Evolutionary conservation across 2,329 filamentous ascomycete species (phyloP), one percentile per base, ranked within the genome.

Genomic region (Dryadomyces quercivorus): DNA sequence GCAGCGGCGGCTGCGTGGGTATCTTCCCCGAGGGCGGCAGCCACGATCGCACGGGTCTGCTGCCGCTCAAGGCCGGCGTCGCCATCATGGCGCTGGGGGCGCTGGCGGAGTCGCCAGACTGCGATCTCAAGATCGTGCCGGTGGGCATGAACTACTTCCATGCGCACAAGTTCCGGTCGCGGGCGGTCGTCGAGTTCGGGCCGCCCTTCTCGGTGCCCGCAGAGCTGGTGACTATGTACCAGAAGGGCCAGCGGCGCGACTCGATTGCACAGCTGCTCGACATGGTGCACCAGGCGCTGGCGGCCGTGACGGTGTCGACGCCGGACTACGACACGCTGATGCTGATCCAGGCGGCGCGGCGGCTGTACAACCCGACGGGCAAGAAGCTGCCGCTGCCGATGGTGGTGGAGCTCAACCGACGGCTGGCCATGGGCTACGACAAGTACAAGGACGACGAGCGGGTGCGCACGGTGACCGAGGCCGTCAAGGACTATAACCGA

Each of bases 61-160:
- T 97, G 45, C 92, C 93, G 21, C 75, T 97, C 59, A 97, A 97
- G 77, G 92, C 93, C 63, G 92, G 92, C 67, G 89, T 98, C 57
- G 93, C 93, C 56, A 93, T 98, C 65, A 98, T 98, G 92, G 93
- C 92, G 13, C 78, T 98, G 40, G 92, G 92, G 43, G 86, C 93
- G 1, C 75, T 97, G 52, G 89, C 88, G 5, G 84, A 89, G 55
- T 82, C 91, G 58, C 91, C 91, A 2, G 78, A 92, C 59, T 95
- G 88, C 65, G 89, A 88, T 34, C 75, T 98, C 58, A 94, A 91
- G 69, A 96, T 98, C 62, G 88, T 98, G 22, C 93, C 93, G 3
- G 91, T 93, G 52, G 92, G 92, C 63, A 96, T 98, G 92, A 98
- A 98, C 70, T 98, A 98, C 70, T 98, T 98, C 72, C 92, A 97